These are phyloP conservation scores for Phlegmacium glaucopus DNA, from an alignment of 768 basidiomycete species.

Conservation along the genomic window DNA sequence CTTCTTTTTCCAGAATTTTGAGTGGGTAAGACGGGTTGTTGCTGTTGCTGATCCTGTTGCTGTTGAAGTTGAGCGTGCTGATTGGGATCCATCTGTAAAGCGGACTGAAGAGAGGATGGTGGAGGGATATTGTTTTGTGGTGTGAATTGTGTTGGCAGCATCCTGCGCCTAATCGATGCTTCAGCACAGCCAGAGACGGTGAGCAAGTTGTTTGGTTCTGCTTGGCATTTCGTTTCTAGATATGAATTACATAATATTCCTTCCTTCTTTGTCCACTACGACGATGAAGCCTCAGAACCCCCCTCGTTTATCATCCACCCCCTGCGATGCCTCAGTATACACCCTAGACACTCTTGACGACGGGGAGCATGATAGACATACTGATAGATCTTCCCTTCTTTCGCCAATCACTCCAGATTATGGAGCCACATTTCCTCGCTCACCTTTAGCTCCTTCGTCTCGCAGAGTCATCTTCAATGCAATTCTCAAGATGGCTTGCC, in stretches of 20 bases:
- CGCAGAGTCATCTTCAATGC: conserved; percentile 72
- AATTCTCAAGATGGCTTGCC: conserved; percentile 75
- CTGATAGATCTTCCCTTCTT: conserved; percentile 41
- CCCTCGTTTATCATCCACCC: conserved; percentile 12
- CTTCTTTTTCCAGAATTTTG: conserved; percentile 43
- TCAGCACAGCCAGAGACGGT: conserved; percentile 15
- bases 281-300: conserved; percentile 13
- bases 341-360: conserved; percentile 59
- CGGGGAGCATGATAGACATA: conserved; percentile 17
- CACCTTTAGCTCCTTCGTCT: conserved; percentile 38
- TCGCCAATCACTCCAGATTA: conserved; percentile 45
- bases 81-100: conserved; percentile 67
- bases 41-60: conserved; percentile 30
- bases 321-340: conserved; percentile 41
- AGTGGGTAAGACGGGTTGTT: conserved; percentile 27
- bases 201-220: conserved; percentile 21
- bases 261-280: conserved; percentile 1
- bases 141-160: conserved; percentile 34
- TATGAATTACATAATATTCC: conserved; percentile 16
- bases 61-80: conserved; percentile 48
- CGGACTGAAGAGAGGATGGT: conserved; percentile 55
- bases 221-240: conserved; percentile 30
- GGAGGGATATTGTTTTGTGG: conserved; percentile 26
- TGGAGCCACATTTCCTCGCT: conserved; percentile 46
- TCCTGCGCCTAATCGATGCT: conserved; percentile 27